Base-by-base conservation (phyloP, 1,139 yeast genomes). In the Schizosaccharomyces versatilis region DNA sequence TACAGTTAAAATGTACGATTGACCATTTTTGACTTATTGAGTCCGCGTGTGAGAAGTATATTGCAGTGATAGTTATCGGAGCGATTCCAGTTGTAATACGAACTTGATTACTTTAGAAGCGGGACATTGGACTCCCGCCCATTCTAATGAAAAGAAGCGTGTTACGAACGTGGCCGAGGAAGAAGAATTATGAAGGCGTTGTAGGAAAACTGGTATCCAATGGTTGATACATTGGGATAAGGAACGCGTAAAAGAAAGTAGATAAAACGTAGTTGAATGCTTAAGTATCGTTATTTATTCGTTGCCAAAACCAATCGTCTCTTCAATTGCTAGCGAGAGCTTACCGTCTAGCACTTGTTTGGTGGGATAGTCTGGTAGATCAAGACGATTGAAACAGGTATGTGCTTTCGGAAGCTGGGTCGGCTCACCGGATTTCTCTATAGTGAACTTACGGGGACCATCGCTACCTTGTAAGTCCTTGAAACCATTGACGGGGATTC, bases 401-500 rank as follows among this genome's bases (percentile, higher is more conserved):
- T 93, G 98, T 36, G 95, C 58, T 68, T 90, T 90, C 53, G 99
- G 99, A 63, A 90, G 75, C 71, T 88, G 95, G 64, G 81, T 81
- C 42, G 83, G 67, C 66, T 90, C 97, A 57, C 98, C 98, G 6
- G 97, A 96, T 69, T 86, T 88, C 69, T 93, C 98, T 68, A 90
- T 88, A 7, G 98, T 90, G 68, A 93, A 93, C 66, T 97, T 78
- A 73, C 98, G 83, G 55, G 98, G 98, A 57, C 98, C 98, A 70
- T 90, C 98, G 19, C 95, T 83, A 60, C 98, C 99, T 71, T 90
- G 98, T 63, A 90, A 74, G 70, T 90, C 99, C 69, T 90, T 90
- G 73, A 90, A 90, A 47, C 99, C 99, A 69, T 90, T 90, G 61
- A 90, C 98, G 2, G 99, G 99, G 58, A 93, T 88, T 72, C 99